Evolutionary conservation across 768 basidiomycete genomes (phyloP), one percentile per base, ranked within the genome.

Genomic region (Boletus pseudopeckii): DNA sequence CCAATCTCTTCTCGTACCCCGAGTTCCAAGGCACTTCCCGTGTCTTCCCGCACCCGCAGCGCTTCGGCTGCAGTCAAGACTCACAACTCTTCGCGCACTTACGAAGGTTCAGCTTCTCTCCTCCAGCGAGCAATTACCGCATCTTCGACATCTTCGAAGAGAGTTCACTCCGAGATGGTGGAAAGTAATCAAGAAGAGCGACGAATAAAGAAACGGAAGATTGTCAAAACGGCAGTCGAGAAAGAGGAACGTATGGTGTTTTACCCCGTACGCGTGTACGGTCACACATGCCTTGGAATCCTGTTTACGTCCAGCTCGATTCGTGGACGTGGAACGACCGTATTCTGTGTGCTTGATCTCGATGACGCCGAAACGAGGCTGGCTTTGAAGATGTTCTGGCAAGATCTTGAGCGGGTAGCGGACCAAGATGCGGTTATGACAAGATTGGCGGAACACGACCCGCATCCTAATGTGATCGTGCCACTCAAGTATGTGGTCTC

Each of bases 231-330:
- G 3, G 1, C 4, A 0, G 24, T 36, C 3, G 17, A 45, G 17
- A 4, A 30, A 9, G 53, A 17, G 5, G 7, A 45, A 2, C 51
- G 38, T 0, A 4, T 50, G 2, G 34, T 51, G 3, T 54, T 48
- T 32, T 24, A 36, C 9, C 57, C 60, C 0, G 7, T 47, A 11
- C 3, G n/a, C 9, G 57, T 54, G 34, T 52, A 59, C 13, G 52
- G 52, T 0, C 8, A 50, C 32, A 2, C 26, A 4, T 55, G 52
- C 40, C 5, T 48, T 2, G 54, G 55, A 0, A 43, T 59, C 9
- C 22, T 62, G 32, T 61, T 55, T 9, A 57, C 50, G 11, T 14
- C 51, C 0, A 13, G 48, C 10, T 63, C 58, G 15, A 56, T 59
- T 34, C 51, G 60, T 30, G 62, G 57, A 15, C 30, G 60, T 1